A percentile compares a stretch with the other conserved stretches of the same genome.
These are phyloP conservation scores for Oligophagozyma castellii DNA, from an alignment of 1,139 yeast genomes.

Conservation along the genomic window DNA sequence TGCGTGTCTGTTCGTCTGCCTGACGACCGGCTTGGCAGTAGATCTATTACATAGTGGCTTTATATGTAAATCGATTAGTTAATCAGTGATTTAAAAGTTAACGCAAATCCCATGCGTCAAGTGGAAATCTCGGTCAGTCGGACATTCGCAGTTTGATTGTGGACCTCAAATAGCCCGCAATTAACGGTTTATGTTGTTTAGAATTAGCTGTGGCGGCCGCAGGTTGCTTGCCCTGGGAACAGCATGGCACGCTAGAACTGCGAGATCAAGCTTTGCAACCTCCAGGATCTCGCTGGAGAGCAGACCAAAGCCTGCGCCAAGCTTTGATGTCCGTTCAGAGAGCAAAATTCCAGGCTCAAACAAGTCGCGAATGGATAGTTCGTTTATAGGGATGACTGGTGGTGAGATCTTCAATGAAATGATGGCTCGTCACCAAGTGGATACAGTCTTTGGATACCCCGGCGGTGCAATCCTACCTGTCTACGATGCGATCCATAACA, in stretches of 20 bases:
- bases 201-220: conserved; percentile 2
- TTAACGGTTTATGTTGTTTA: conserved; percentile 1
- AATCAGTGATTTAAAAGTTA: too few species aligned
- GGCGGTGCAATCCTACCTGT: conserved; percentile 99
- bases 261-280: background rate
- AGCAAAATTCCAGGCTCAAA: too few species aligned
- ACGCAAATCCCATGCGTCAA: too few species aligned
- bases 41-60: too few species aligned
- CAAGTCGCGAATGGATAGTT: conserved; percentile 53
- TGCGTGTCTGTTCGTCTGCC: too few species aligned
- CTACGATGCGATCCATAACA: conserved; percentile 90
- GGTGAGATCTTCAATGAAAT: conserved; percentile 97
- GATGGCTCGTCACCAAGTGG: conserved; percentile 95
- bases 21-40: too few species aligned
- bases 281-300: too few species aligned
- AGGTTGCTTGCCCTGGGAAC: conserved; percentile 1
- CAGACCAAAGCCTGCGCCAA: conserved; percentile 32
- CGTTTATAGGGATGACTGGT: conserved; percentile 88
- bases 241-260: conserved; percentile 1
- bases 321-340: conserved; percentile 26
- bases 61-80: too few species aligned
- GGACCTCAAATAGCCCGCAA: background rate
- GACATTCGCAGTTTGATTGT: background rate
- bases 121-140: too few species aligned
- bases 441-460: conserved; percentile 88